Percentiles rank a stretch among this genome's conserved stretches.
These are phyloP conservation scores for Theobroma grandiflorum DNA, from an alignment of 441 rosid genomes.

Conservation along the genomic window DNA sequence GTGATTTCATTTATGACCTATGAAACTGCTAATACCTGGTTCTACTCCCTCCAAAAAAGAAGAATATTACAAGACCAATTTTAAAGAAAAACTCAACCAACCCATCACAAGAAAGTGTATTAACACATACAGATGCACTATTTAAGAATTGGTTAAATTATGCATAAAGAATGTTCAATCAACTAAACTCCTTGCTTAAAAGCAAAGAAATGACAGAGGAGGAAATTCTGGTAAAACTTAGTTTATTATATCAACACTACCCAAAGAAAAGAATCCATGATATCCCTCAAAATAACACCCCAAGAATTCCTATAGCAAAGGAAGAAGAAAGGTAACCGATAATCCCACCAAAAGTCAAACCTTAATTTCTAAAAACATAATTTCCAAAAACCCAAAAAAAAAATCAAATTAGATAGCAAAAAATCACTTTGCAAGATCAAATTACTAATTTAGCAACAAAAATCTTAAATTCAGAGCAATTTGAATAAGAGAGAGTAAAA, in stretches of 20 bases:
- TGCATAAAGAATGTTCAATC: background rate
- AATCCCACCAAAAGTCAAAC: conserved; percentile 14
- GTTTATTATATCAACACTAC: background rate
- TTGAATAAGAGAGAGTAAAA: conserved; percentile 4
- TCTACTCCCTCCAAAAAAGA: background rate
- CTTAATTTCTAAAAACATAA: background rate
- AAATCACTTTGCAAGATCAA: background rate
- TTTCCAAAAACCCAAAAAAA: background rate
- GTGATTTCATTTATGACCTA: background rate
- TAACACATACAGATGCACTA: background rate
- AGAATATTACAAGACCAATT: background rate
- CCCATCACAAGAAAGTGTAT: background rate
- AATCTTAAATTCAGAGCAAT: background rate
- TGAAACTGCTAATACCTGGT: background rate
- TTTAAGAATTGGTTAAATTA: background rate
- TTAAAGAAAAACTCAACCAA: conserved; percentile 15
- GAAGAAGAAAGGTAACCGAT: background rate
- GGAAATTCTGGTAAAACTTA: background rate
- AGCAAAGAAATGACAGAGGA: background rate
- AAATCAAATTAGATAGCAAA: background rate
- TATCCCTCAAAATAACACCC: background rate
- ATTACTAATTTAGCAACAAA: background rate
- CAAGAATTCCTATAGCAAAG: conserved; percentile 3
- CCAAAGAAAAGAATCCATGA: background rate
- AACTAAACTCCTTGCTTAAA: conserved; percentile 8